These are phyloP conservation scores for Fusarium decemcellulare DNA, from an alignment of 2,329 filamentous ascomycete species.

Conservation along the genomic window DNA sequence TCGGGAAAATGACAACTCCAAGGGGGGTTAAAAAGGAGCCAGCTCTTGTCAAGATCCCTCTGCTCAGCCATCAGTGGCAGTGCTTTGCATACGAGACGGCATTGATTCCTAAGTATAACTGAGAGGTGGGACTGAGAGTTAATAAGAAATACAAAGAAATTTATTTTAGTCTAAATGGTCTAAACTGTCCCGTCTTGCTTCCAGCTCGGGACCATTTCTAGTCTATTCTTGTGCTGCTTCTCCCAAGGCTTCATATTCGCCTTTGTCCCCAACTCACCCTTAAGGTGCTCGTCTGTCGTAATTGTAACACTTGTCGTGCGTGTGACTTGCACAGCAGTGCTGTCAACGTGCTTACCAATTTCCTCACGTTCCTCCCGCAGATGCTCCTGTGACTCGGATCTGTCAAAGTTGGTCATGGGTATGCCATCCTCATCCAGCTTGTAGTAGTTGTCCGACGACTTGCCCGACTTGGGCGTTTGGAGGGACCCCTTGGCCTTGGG, in stretches of 20 bases:
- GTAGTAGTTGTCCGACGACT: constrained; percentile 23
- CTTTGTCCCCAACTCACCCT: neutral
- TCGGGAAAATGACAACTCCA: neutral
- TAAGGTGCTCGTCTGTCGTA: constrained; percentile 2
- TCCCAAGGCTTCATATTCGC: constrained; percentile 5
- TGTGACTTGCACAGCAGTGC: constrained; percentile 5
- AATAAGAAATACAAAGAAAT: no score
- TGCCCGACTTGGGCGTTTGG: neutral
- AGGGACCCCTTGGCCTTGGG: neutral
- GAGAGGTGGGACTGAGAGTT: no score
- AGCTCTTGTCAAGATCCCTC: no score
- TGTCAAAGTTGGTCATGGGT: constrained; percentile 18
- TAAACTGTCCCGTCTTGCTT: no score
- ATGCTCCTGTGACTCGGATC: constrained; percentile 26
- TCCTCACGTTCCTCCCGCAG: neutral
- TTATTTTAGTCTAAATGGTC: no score
- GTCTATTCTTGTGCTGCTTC: neutral
- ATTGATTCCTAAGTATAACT: no score
- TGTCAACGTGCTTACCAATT: neutral
- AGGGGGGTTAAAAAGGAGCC: no score
- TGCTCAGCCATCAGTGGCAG: no score
- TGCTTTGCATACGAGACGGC: no score
- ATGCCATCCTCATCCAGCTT: constrained; percentile 26
- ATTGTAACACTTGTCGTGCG: constrained; percentile 4
- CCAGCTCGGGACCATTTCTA: no score